Evolutionary conservation across 139 green algal genomes (phyloP).

Genomic region (Chlorella sp.): DNA sequence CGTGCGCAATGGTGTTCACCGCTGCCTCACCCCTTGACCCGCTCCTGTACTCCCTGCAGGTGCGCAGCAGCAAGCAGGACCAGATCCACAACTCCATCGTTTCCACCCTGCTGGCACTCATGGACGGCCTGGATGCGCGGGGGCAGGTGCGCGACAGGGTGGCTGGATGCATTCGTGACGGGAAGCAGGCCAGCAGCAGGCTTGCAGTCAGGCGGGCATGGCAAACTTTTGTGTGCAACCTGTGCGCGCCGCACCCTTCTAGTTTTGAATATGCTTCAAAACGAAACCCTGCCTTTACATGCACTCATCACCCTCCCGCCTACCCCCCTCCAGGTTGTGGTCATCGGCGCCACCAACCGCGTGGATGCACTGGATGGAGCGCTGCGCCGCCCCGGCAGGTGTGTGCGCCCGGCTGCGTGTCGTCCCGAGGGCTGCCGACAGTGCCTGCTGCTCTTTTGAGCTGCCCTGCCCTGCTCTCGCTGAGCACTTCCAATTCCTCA

Average conservation of each 20-base stretch:
- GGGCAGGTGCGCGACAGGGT: conserved; percentile 73
- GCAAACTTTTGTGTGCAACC: too few species aligned
- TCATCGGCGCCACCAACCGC: conserved; percentile 84
- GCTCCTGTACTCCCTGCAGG: conserved; percentile 41
- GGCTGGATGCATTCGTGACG: too few species aligned
- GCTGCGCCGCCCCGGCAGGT: conserved; percentile 70
- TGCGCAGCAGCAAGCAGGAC: conserved; percentile 88
- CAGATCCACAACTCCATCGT: conserved; percentile 99
- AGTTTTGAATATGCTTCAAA: too few species aligned
- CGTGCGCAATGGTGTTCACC: too few species aligned
- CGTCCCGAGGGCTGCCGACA: not conserved
- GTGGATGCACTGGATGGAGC: conserved; percentile 83
- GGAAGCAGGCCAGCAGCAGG: too few species aligned
- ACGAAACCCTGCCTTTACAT: too few species aligned
- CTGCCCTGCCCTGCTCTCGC: not conserved
- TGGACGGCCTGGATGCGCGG: conserved; percentile 93
- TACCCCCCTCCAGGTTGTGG: conserved; percentile 57
- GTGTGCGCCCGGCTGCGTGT: not conserved
- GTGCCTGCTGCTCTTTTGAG: not conserved
- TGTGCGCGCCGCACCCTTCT: too few species aligned
- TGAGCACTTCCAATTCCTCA: too few species aligned
- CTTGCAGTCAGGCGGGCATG: too few species aligned
- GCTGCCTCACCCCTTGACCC: not conserved
- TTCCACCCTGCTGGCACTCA: conserved; percentile 94
- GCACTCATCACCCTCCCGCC: too few species aligned